These are phyloP conservation scores for Arthrobotrys sphaeroides DNA, from an alignment of 2,329 filamentous ascomycete species.

Conservation along the genomic window DNA sequence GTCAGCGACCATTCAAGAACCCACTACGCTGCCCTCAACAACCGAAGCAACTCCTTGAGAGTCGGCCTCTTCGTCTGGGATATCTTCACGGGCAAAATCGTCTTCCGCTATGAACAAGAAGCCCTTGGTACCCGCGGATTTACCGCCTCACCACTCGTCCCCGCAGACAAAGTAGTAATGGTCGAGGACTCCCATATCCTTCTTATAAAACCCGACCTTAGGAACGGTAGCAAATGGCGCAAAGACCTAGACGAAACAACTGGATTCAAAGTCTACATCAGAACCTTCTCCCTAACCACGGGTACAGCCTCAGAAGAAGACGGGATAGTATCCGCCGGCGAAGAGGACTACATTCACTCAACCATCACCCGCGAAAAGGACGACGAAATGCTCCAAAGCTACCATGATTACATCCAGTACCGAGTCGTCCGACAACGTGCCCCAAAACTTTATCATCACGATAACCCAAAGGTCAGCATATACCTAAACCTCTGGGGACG, in stretches of 20 bases:
- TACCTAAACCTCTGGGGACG: conserved; percentile 49
- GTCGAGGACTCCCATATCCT: conserved; percentile 43
- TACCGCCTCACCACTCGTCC: conserved; percentile 21
- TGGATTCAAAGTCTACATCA: conserved; percentile 44
- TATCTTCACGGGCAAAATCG: conserved; percentile 35
- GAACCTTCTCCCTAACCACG: conserved; percentile 22
- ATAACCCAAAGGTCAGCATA: conserved; percentile 32
- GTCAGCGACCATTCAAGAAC: conserved; percentile 48
- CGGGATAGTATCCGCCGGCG: conserved; percentile 11
- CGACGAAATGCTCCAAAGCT: conserved; percentile 44
- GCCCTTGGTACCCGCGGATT: conserved; percentile 29
- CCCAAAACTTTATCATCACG: conserved; percentile 45
- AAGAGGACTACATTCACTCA: conserved; percentile 26
- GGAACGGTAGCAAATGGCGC: conserved; percentile 36
- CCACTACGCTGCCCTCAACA: conserved; percentile 47
- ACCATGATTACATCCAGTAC: conserved; percentile 46
- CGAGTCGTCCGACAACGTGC: conserved; percentile 38
- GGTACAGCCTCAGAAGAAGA: conserved; percentile 28
- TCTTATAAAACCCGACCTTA: conserved; percentile 40
- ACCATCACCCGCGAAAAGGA: conserved; percentile 43
- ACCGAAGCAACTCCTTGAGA: conserved; percentile 39
- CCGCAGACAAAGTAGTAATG: conserved; percentile 45
- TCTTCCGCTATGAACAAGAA: conserved; percentile 47
- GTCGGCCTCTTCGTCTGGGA: conserved; percentile 51
- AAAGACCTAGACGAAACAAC: conserved; percentile 21